Base-by-base conservation (phyloP, 805 yeast genomes). In the Saturnispora silvae region DNA sequence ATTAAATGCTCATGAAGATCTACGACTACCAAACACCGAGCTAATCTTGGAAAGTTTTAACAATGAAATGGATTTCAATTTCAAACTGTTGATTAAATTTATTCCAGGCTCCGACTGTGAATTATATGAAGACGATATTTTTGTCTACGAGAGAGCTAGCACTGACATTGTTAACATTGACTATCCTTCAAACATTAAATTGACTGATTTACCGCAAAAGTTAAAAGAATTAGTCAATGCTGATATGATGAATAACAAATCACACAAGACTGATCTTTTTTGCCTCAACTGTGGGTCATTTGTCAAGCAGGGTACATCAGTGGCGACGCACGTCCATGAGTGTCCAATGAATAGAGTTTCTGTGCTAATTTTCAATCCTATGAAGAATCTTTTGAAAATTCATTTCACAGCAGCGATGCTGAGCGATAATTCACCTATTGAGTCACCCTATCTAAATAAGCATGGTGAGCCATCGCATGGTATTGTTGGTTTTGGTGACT, bases 381-480 rank as follows among this genome's bases (percentile, higher is more conserved):
- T 45, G 37, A 42, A 48, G 11, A 55, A 56, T 39, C 15, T 15
- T 5, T 11, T 50, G 8, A 28, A 39, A 25, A 27, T 45, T 40
- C 20, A 45, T 37, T 27, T 51, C 37, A 24, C 33, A 3, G 15
- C 18, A 4, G 20, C 35, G 28, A 31, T 34, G 13, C 16, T 37
- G 41, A 28, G 42, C 24, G 14, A 51, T 27, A 40, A 34, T 41
- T 56, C 39, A 38, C 56, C 53, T 17, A 59, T 63, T 71, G 44
- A 70, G 70, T 38, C 83, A 0, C 92, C 89, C 11, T 82, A 80
- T 50, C 58, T 82, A 51, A 80, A 83, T 38, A 63, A 65, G 4
- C 86, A 81, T 54, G 94, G 94, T 17, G 92, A 82, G 53, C 69
- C 78, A 3, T 81, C 81, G 23, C 61, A 64, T 8, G 68, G 69